Conservation (phyloP, 176 grass and related monocot genomes). For the Pontederia crassipes region DNA sequence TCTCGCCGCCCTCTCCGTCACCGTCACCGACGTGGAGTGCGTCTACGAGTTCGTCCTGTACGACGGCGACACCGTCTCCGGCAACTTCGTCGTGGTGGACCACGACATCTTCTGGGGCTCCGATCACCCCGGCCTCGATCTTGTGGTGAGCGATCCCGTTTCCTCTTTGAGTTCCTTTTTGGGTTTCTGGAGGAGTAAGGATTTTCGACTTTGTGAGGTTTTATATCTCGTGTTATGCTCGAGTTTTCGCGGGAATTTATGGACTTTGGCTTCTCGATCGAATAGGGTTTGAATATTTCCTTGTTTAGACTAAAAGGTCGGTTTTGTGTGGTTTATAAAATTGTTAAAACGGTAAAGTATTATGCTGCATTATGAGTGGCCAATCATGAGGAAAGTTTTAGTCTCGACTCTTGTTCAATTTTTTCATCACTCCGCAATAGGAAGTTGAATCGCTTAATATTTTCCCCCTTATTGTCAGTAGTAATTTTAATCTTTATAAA, state of each 20-base stretch:
- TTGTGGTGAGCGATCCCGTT: conserved; percentile 38
- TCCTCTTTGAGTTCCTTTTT: background rate
- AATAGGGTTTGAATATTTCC: background rate
- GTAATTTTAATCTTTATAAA: too few relatives aligned
- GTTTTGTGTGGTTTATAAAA: too few relatives aligned
- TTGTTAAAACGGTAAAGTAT: too few relatives aligned
- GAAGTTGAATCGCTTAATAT: too few relatives aligned
- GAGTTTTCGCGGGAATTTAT: conserved; percentile 16
- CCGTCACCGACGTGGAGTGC: conserved; percentile 85
- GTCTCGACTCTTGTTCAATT: too few relatives aligned
- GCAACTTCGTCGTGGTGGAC: conserved; percentile 98
- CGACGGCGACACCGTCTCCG: conserved; percentile 82
- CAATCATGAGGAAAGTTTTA: too few relatives aligned
- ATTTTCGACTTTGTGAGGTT: background rate
- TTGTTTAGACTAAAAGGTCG: background rate
- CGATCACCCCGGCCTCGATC: conserved; percentile 94
- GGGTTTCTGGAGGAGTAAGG: background rate
- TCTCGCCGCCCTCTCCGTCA: conserved; percentile 57
- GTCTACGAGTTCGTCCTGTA: conserved; percentile 96
- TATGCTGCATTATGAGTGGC: too few relatives aligned
- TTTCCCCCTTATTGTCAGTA: too few relatives aligned
- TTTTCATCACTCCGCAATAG: too few relatives aligned
- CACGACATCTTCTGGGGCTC: conserved; percentile 98
- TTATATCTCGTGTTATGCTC: background rate
- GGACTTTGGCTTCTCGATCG: background rate